Base-by-base conservation (phyloP, 495 filamentous ascomycete species). In the Emericellopsis terricola region DNA sequence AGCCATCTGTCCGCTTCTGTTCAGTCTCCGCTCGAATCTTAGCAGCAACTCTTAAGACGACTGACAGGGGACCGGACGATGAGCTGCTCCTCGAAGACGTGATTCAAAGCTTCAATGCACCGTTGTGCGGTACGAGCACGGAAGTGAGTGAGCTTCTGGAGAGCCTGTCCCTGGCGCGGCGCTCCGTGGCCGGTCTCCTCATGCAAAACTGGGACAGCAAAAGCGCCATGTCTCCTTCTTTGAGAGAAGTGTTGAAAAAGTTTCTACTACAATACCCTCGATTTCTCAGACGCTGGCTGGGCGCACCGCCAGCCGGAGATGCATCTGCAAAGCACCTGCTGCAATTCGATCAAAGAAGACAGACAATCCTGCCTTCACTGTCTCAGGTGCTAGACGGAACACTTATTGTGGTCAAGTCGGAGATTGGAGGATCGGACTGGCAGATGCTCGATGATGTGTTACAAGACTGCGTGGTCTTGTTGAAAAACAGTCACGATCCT, bases 131-230 rank as follows among this genome's bases (percentile, higher is more conserved):
- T 1, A 74, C 69, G 10, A 49, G 61, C 3, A 46, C 48, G 8
- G 77, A 81, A 35, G 49, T 86, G n/a, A 78, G 84, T 41, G 76
- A 81, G 19, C 55, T 86, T 1, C 48, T 84, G 10, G 52, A 62
- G 10, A 74, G 71, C 38, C 57, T 80, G n/a, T 73, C 68, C 17
- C 60, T 55, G 24, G 59, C 75, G 16, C 68, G 79, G 40, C 78
- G 72, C 43, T 49, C 69, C 13, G 64, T 68, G 0, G 65, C 76
- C 40, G 54, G 55, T 24, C 53, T 71, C 36, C 53, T 78, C 38
- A 43, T 48, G 15, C 36, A 27, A 14, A 38, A 42, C 14, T 15
- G 33, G 10, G 42, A 37, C 8, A 31, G 33, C 6, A 26, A 26
- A 11, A 24, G 19, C n/a, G 17, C 33, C 4, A 23, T 35, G 24